A percentile compares a stretch with the other conserved stretches of the same genome.
Conservation (phyloP, 2,329 filamentous ascomycete species). For the Mycosphaerelloides madeirae region DNA sequence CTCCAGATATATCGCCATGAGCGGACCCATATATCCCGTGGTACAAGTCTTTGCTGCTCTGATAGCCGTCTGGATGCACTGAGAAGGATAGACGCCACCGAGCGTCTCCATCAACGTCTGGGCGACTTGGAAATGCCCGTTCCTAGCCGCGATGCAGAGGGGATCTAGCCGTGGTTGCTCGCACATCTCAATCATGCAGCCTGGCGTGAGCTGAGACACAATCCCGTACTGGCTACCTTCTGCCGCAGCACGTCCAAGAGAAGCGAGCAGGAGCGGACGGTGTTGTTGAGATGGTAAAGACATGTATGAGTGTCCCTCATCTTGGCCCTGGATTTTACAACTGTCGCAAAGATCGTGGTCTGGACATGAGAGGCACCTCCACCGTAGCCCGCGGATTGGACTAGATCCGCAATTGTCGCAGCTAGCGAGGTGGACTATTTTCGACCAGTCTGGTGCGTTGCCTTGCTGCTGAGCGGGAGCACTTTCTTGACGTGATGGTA, state of each 20-base stretch:
- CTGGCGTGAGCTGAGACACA: conserved; percentile 3
- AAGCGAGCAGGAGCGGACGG: conserved; percentile 2
- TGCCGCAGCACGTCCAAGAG: conserved; percentile 1
- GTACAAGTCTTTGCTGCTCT: conserved; percentile 1
- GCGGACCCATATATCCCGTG: conserved; percentile 1
- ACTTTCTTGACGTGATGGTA: conserved; percentile 4
- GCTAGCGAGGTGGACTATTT: conserved; percentile 3
- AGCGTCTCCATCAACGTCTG: conserved; percentile 7
- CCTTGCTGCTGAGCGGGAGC: background rate
- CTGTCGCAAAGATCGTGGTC: conserved; percentile 8
- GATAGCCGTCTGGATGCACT: conserved; percentile 4
- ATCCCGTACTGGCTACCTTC: conserved; percentile 5
- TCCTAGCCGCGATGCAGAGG: conserved; percentile 2
- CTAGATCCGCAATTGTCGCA: conserved; percentile 7
- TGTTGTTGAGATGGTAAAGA: conserved; percentile 1
- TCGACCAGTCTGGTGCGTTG: conserved; percentile 4
- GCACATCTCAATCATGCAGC: conserved; percentile 4
- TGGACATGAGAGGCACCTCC: conserved; percentile 5
- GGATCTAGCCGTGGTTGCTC: conserved; percentile 5
- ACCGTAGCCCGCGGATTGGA: conserved; percentile 1
- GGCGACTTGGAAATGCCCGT: conserved; percentile 7
- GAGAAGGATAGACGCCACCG: conserved; percentile 1
- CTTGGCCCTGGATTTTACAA: conserved; percentile 5
- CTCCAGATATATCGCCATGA: conserved; percentile 7
- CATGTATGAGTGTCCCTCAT: conserved; percentile 5